Conservation (phyloP, 495 filamentous ascomycete species). For the Antarctomyces pellizariae region DNA sequence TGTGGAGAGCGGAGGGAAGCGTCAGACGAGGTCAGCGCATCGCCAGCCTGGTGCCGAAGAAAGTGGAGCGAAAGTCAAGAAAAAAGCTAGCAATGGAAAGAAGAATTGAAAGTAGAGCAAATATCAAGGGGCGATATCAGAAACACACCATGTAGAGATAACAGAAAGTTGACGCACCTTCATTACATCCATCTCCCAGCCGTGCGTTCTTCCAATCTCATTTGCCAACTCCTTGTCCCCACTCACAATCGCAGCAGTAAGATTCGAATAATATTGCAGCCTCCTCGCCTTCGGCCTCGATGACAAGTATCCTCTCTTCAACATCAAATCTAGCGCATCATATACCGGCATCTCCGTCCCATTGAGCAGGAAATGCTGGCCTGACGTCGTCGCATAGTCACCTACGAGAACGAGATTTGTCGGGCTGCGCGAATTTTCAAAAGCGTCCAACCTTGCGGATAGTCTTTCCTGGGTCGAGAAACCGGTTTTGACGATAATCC, state of each 20-base stretch:
- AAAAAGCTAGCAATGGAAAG: background rate
- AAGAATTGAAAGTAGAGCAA: conserved; percentile 2
- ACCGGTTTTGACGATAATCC: conserved; percentile 22
- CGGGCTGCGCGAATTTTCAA: conserved; percentile 12
- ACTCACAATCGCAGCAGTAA: conserved; percentile 15
- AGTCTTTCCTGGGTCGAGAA: conserved; percentile 19
- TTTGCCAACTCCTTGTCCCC: conserved; percentile 16
- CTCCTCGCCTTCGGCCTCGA: conserved; percentile 8
- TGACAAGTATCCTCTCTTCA: conserved; percentile 1
- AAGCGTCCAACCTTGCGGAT: conserved; percentile 15
- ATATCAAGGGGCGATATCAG: conserved; percentile 2
- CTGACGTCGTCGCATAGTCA: conserved; percentile 12
- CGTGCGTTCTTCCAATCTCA: conserved; percentile 14
- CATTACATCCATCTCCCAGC: conserved; percentile 25
- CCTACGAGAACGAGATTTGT: conserved; percentile 18
- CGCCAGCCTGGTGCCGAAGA: too few relatives aligned
- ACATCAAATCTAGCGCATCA: conserved; percentile 2
- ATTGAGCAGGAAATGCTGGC: conserved; percentile 1
- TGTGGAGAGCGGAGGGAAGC: too few relatives aligned
- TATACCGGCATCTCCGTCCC: conserved; percentile 4
- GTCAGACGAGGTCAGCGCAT: too few relatives aligned
- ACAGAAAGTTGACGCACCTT: conserved; percentile 17
- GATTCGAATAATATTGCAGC: conserved; percentile 15
- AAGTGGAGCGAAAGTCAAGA: too few relatives aligned
- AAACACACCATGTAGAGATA: background rate